Evolutionary conservation across 768 basidiomycete species (phyloP).

Genomic region (Candolleomyces aberdarensis): DNA sequence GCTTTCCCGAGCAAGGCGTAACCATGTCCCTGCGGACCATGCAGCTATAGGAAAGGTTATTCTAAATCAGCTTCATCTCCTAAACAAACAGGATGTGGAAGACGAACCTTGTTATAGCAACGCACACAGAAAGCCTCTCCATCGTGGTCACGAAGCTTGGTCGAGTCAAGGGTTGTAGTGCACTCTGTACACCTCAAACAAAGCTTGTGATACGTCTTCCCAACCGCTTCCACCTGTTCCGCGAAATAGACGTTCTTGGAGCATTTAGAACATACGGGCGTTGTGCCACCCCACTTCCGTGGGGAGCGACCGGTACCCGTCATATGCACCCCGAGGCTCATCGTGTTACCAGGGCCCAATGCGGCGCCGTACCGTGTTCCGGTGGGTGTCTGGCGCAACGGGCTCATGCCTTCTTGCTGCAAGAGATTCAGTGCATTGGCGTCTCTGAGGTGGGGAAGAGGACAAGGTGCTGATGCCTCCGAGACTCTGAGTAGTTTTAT

Average conservation of each 20-base stretch:
- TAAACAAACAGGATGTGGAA: neutral
- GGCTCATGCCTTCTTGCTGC: constrained; percentile 18
- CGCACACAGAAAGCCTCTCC: constrained; percentile 66
- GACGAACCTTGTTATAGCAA: constrained; percentile 67
- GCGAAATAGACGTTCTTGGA: constrained; percentile 81
- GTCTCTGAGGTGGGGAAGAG: neutral
- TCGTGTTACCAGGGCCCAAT: constrained; percentile 28
- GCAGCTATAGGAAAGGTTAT: constrained; percentile 38
- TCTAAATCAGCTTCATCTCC: neutral
- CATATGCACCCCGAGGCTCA: constrained; percentile 2
- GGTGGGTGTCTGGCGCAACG: constrained; percentile 39
- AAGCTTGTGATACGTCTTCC: constrained; percentile 75
- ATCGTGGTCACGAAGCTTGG: constrained; percentile 70
- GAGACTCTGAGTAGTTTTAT: constrained; percentile 19
- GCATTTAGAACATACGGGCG: constrained; percentile 67
- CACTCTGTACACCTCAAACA: constrained; percentile 80
- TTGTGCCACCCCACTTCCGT: constrained; percentile 52
- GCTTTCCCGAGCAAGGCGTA: constrained; percentile 56
- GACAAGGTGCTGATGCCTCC: constrained; percentile 13
- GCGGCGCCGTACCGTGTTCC: constrained; percentile 68
- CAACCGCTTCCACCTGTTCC: constrained; percentile 82
- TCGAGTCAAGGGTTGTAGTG: constrained; percentile 65
- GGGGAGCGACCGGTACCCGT: constrained; percentile 29
- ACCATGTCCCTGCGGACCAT: constrained; percentile 71
- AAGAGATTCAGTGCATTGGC: constrained; percentile 13